Percentiles rank a stretch among this genome's conserved stretches.
Evolutionary conservation across 441 rosid genomes (phyloP).

Genomic region (Populus hybrid): DNA sequence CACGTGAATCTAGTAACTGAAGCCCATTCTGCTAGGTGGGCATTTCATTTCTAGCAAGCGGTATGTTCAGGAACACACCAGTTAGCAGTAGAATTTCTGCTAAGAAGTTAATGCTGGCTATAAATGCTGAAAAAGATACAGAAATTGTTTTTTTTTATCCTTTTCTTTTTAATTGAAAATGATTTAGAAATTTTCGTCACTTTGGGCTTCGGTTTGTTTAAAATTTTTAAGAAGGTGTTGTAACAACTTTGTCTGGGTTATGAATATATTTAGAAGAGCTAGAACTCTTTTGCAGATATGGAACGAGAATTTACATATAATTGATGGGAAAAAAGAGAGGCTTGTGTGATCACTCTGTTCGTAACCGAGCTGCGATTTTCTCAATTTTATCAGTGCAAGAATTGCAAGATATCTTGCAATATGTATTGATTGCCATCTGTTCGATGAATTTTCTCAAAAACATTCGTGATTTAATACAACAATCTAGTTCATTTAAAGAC

Average conservation of each 20-base stretch:
- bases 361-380: no score
- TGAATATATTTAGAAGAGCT: no score
- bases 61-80: neutral
- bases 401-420: neutral
- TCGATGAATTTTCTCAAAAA: neutral
- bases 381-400: no score
- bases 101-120: neutral
- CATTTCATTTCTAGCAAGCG: neutral
- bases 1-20: neutral
- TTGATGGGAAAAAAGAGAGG: no score
- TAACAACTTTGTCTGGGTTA: no score
- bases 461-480: neutral
- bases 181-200: neutral
- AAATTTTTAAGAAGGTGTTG: no score
- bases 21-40: neutral
- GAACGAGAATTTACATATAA: neutral
- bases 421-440: neutral
- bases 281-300: neutral
- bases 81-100: neutral
- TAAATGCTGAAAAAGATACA: neutral
- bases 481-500: neutral
- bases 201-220: neutral
- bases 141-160: no score
- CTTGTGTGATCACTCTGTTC: no score
- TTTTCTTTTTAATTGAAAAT: neutral